Base-by-base conservation (phyloP, 1,284 basidiomycete species). In the Mrakiaceae sp. region DNA sequence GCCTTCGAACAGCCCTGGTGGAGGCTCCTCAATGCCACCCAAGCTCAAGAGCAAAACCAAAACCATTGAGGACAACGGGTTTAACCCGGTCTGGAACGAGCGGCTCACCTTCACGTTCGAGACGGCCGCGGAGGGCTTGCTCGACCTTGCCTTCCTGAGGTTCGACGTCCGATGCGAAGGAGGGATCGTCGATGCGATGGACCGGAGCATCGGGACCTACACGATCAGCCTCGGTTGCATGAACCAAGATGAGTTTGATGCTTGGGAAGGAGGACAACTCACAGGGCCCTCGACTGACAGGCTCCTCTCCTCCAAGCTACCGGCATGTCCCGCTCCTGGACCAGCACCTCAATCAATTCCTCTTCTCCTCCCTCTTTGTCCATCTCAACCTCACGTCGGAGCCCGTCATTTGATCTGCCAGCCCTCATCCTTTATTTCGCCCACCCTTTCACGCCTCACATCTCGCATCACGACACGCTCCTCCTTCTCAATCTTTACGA, bases 331-430 rank as follows among this genome's bases (percentile, higher is more conserved):
- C 91, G 0, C 77, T 95, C 58, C 87, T 90, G 71, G 90, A 95
- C 74, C 78, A 81, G 0, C 84, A 89, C 70, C 82, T 90, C 59
- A 87, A 86, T 52, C 87, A 90, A 69, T 89, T 87, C 71, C 78
- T 95, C 56, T 95, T 92, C 75, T 89, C 91, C 49, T 93, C 90
- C 39, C 79, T 96, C 5, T 94, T 94, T 71, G 86, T 93, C 47
- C 75, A 80, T 56, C 78, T 85, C 67, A 74, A 78, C 54, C 73
- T 87, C 5, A 44, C 40, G 6, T 52, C 60, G 7, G 44, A 39
- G 5, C 11, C 50, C 11, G 9, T 51, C 27, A 27, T 2, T 27
- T 27, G 27, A 27, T 27, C 27, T 2, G 27, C 27, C 27, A 27
- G 27, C 27, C 27, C 27, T 27, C 27, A 27, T 27, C 27, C 27